Percentiles rank a stretch among this genome's conserved stretches.
phyloP scores from a whole-genome alignment of 1,284 basidiomycete genomes.

The Takashimella koratensis region DNA sequence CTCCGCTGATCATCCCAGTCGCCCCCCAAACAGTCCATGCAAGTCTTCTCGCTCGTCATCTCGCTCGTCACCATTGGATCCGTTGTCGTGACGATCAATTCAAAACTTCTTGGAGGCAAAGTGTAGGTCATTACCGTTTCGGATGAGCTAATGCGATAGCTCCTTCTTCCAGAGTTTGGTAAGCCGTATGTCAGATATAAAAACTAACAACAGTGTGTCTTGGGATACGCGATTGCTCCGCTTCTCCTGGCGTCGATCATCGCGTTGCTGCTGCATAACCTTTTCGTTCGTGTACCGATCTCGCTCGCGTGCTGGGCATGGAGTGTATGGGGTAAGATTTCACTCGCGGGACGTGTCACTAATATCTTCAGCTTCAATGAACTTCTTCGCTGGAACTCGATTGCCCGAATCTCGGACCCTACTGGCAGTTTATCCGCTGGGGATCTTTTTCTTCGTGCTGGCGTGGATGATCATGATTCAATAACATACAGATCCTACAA shows the following conservation, averaged over 20 bases:
- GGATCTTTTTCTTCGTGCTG: conserved; percentile 58
- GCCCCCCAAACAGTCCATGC: conserved; percentile 72
- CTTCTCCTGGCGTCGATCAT: conserved; percentile 82
- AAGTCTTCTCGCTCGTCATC: conserved; percentile 86
- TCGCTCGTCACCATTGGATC: conserved; percentile 86
- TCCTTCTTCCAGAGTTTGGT: conserved; percentile 89
- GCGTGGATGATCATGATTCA: conserved; percentile 95
- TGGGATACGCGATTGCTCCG: conserved; percentile 87
- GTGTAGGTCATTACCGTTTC: conserved; percentile 58
- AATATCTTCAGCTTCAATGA: conserved; percentile 70
- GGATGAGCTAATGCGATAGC: conserved; percentile 49
- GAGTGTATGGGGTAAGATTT: conserved; percentile 83
- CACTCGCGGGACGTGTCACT: neutral
- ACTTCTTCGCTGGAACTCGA: conserved; percentile 89
- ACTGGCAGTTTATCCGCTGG: conserved; percentile 85
- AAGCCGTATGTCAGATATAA: conserved; percentile 7
- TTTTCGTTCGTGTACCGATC: conserved; percentile 80
- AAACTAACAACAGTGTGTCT: conserved; percentile 57
- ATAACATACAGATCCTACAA: conserved; percentile 41
- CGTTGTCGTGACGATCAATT: conserved; percentile 83
- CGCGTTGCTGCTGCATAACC: conserved; percentile 74
- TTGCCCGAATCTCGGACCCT: conserved; percentile 81
- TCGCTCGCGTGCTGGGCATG: conserved; percentile 82
- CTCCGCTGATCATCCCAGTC: conserved; percentile 56
- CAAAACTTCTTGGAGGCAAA: conserved; percentile 90